Conservation (phyloP, 2,329 filamentous ascomycete species). For the Blumeria graminis region DNA sequence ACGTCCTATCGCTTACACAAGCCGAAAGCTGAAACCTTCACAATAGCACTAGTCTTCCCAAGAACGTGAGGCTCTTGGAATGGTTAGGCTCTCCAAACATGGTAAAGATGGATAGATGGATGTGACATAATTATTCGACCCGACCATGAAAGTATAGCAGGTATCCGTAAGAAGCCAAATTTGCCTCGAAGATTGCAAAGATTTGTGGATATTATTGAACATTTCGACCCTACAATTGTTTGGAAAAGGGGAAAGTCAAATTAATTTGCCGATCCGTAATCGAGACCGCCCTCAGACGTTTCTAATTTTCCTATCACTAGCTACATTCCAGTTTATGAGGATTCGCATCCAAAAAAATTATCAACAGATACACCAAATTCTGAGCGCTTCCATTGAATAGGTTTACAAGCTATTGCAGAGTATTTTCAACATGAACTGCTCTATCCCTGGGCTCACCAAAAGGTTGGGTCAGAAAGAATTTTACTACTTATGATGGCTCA, state of each 20-base stretch:
- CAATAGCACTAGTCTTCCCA: neutral
- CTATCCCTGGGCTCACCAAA: neutral
- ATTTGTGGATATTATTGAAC: neutral
- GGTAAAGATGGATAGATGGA: neutral
- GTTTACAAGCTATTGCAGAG: neutral
- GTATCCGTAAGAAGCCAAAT: neutral
- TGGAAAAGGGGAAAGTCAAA: neutral
- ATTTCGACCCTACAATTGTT: neutral
- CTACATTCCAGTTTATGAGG: neutral
- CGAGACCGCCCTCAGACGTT: neutral
- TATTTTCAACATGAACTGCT: neutral
- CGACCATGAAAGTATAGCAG: neutral
- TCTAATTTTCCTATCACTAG: neutral
- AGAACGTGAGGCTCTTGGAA: neutral
- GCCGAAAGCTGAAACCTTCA: neutral
- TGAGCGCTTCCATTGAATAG: neutral
- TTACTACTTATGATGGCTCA: neutral
- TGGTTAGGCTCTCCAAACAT: neutral
- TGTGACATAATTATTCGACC: neutral
- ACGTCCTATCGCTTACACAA: neutral
- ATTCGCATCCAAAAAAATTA: no score
- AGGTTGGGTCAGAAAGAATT: neutral
- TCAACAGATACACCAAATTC: no score
- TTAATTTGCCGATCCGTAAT: neutral
- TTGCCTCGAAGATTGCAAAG: neutral